Evolutionary conservation across 305 asterid species (phyloP).

Genomic region (Nicotiana rustica): DNA sequence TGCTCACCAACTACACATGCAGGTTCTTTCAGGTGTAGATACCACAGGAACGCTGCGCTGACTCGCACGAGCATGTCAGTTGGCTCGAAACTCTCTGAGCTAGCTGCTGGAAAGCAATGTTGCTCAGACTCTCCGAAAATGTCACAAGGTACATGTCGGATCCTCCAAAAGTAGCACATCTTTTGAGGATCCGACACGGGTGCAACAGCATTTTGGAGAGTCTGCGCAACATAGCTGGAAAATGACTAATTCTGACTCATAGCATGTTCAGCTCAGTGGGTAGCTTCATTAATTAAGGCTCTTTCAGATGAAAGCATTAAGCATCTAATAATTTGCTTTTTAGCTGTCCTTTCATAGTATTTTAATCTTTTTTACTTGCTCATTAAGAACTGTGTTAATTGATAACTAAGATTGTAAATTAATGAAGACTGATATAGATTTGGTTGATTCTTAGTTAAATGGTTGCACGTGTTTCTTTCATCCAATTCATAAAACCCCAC

Average conservation of each 20-base stretch:
- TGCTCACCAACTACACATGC: constrained; percentile 74
- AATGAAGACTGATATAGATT: constrained; percentile 1
- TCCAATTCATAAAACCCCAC: background rate
- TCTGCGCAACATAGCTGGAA: background rate
- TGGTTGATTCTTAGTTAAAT: constrained; percentile 9
- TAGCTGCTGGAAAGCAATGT: constrained; percentile 36
- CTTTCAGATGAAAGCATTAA: constrained; percentile 6
- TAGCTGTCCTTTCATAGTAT: background rate
- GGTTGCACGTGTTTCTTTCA: background rate
- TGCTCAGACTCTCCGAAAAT: too few relatives aligned
- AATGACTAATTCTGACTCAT: constrained; percentile 28
- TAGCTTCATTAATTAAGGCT: constrained; percentile 7
- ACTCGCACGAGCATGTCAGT: constrained; percentile 35
- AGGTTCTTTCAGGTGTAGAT: constrained; percentile 72
- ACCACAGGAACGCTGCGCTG: constrained; percentile 47
- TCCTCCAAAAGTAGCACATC: too few relatives aligned
- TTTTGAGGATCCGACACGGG: too few relatives aligned
- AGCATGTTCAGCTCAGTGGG: constrained; percentile 29
- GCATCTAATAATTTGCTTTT: background rate
- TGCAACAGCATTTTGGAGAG: too few relatives aligned
- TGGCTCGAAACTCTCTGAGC: constrained; percentile 37
- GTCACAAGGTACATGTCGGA: too few relatives aligned
- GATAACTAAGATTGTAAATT: background rate
- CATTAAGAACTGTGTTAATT: background rate
- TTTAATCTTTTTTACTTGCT: background rate